phyloP scores from a whole-genome alignment of 139 green algal genomes.

The Chlorella sp. region DNA sequence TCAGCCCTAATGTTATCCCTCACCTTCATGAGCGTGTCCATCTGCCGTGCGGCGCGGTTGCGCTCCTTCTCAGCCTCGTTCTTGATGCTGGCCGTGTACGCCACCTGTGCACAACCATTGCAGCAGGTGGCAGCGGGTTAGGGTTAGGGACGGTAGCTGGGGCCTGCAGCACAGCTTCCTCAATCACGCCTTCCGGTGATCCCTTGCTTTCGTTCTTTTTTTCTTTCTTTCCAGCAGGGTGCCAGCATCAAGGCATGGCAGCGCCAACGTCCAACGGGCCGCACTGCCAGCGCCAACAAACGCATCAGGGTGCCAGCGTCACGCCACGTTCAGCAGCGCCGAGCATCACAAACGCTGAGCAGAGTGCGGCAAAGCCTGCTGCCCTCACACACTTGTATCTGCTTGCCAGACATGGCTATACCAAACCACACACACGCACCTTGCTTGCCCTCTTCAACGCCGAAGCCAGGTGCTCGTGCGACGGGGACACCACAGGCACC shows the following conservation, averaged over 20 bases:
- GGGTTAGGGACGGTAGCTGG: neutral
- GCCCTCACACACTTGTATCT: no score
- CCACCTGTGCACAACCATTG: no score
- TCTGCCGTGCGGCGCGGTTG: slow-evolving; percentile 54
- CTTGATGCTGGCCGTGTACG: slow-evolving; percentile 33
- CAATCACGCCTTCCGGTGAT: no score
- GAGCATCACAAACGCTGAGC: neutral
- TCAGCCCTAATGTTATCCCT: no score
- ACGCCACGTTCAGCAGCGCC: slow-evolving; percentile 14
- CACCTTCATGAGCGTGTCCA: slow-evolving; percentile 76
- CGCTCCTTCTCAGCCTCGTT: slow-evolving; percentile 70
- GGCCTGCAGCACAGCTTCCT: no score
- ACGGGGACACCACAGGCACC: slow-evolving; percentile 48
- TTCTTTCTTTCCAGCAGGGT: no score
- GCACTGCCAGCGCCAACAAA: neutral
- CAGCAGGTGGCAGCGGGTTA: neutral
- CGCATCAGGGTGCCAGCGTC: neutral
- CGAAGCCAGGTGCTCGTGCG: slow-evolving; percentile 57
- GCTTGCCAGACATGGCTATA: no score
- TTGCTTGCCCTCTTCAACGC: slow-evolving; percentile 51
- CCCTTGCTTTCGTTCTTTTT: no score
- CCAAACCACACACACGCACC: slow-evolving; percentile 13
- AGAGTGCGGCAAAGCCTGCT: no score
- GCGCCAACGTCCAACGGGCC: neutral
- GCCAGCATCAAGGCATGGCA: slow-evolving; percentile 12